Evolutionary conservation across 495 filamentous ascomycete genomes (phyloP).

Genomic region (Podospora anserina): DNA sequence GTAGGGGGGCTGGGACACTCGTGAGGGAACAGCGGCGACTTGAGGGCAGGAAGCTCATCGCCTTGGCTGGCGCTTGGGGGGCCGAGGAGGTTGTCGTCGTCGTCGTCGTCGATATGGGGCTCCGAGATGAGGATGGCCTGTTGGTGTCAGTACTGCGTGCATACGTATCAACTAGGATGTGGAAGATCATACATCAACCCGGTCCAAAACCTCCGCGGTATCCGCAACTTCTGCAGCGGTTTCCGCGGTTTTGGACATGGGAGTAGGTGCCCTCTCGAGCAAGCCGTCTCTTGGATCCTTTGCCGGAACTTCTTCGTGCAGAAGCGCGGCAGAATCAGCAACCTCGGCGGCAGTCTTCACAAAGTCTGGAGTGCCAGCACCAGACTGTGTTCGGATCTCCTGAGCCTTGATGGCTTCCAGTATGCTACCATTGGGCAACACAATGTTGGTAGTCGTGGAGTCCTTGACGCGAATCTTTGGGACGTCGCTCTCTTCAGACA

Average conservation of each 20-base stretch:
- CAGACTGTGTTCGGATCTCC: conserved; percentile 13
- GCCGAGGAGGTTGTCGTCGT: conserved; percentile 10
- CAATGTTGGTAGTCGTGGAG: not conserved
- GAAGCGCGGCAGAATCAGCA: conserved; percentile 39
- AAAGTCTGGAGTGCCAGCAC: conserved; percentile 22
- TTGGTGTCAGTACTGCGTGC: conserved; percentile 11
- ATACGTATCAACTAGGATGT: conserved; percentile 18
- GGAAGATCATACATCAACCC: conserved; percentile 27
- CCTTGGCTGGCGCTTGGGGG: conserved; percentile 4
- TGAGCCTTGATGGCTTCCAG: conserved; percentile 9
- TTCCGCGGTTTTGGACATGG: conserved; percentile 39
- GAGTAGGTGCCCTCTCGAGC: conserved; percentile 32
- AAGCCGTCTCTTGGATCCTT: conserved; percentile 27
- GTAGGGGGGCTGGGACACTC: conserved; percentile 40
- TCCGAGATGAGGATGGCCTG: conserved; percentile 19
- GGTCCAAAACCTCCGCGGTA: conserved; percentile 36
- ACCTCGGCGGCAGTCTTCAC: conserved; percentile 39
- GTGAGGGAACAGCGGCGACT: conserved; percentile 46
- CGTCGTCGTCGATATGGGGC: conserved; percentile 14
- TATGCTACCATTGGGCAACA: not conserved
- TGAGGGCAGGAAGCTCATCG: conserved; percentile 23
- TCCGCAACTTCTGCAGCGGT: conserved; percentile 51
- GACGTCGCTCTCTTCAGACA: not conserved
- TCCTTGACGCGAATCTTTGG: conserved; percentile 1
- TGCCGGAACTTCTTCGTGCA: conserved; percentile 34